Evolutionary conservation across 805 yeast genomes (phyloP), one percentile per base, ranked within the genome.

Genomic region (Ogataea paraovalis): DNA sequence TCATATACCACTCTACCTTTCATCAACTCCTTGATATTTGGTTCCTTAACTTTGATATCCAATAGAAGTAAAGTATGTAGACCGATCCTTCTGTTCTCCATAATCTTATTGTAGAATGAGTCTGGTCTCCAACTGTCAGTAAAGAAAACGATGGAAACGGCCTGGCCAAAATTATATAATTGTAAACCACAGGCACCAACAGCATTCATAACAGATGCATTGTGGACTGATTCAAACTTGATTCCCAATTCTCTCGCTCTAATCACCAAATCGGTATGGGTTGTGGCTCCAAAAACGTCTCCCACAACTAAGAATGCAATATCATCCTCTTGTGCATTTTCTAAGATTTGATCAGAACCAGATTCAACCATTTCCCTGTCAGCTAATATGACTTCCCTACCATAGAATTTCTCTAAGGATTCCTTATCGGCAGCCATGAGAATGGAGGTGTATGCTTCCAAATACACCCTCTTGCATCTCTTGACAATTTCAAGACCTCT

Each of bases 111-210:
- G 67, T 92, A 94, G 73, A 95, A 92, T 37, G 96, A 85, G 66
- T 92, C 98, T 1, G 99, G 99, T 66, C 88, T 85, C 98, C 99
- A 92, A 49, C 73, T 71, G 19, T 92, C 98, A 23, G 96, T 91
- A 75, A 94, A 92, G 65, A 94, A 94, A 2, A 94, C 98, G 65
- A 94, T 73, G 1, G 97, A 89, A n/a, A 92, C 92, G 10, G 98
- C 90, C 70, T 94, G 98, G 9, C 99, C 99, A 68, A 91, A 92
- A 58, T 85, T 90, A 68, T 92, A 92, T 49, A 92, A 74, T 67
- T 92, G 99, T 55, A 94, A 76, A 20, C 99, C 99, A 71, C 97
- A 90, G 1, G 97, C 96, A 18, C 99, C 99, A 22, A 92, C 96
- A 0, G 98, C 99, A 64, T 92, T 92, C 97, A 94, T 90, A 12